Evolutionary conservation across 2,329 filamentous ascomycete species (phyloP).

Genomic region (Atkinsonella hypoxylon): DNA sequence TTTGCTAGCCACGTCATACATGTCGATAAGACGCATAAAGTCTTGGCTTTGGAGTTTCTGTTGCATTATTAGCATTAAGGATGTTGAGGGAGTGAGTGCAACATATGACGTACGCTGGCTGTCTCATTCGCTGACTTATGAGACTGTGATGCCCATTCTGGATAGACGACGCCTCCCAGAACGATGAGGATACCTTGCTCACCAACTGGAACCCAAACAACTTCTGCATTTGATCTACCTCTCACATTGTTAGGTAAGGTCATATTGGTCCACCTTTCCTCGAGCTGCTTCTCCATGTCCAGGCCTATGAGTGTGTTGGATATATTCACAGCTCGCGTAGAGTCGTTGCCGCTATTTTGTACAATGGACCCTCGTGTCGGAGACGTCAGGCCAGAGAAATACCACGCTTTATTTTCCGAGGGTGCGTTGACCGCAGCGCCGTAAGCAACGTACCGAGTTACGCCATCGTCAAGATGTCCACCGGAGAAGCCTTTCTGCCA

Average conservation of each 20-base stretch:
- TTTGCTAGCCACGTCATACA: conserved; percentile 61
- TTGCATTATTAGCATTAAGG: conserved; percentile 1
- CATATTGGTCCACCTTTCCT: conserved; percentile 43
- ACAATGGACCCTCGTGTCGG: conserved; percentile 37
- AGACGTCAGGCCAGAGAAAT: conserved; percentile 53
- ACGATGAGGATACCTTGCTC: conserved; percentile 64
- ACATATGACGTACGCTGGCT: conserved; percentile 20
- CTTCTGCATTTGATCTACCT: conserved; percentile 49
- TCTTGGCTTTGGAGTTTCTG: conserved; percentile 52
- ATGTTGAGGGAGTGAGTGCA: not conserved
- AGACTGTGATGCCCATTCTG: conserved; percentile 30
- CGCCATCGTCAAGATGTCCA: conserved; percentile 25
- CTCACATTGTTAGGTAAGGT: conserved; percentile 37
- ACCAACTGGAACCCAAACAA: conserved; percentile 70
- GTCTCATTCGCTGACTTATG: conserved; percentile 17
- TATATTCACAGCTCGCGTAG: conserved; percentile 27
- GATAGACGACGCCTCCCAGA: conserved; percentile 59
- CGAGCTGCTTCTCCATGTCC: conserved; percentile 40
- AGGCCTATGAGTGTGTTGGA: conserved; percentile 49
- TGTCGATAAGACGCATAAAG: conserved; percentile 61
- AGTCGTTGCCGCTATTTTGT: conserved; percentile 19
- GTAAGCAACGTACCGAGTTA: conserved; percentile 52
- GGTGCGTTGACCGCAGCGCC: conserved; percentile 53
- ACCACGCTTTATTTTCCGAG: conserved; percentile 60
- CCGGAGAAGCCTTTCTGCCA: conserved; percentile 33